phyloP scores from a whole-genome alignment of 345 rosid species.

The Melaleuca quinquenervia region DNA sequence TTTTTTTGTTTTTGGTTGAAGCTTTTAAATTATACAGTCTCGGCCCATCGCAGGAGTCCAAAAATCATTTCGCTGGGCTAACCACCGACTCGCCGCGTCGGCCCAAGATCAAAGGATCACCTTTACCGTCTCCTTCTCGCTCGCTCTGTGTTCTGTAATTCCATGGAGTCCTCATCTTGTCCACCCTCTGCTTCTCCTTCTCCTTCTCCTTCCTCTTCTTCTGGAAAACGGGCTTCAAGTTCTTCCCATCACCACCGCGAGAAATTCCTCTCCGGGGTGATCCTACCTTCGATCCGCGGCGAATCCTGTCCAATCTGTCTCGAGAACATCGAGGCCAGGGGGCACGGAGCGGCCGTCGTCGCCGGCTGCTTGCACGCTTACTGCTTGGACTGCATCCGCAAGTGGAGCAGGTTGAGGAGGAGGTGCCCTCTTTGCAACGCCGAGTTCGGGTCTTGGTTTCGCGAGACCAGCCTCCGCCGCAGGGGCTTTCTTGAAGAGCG shows the following conservation, averaged over 20 bases:
- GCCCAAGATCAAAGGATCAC: neutral
- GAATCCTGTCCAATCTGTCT: constrained; percentile 59
- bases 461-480: constrained; percentile 18
- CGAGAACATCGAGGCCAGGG: constrained; percentile 9
- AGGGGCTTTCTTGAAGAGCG: constrained; percentile 20
- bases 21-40: too few relatives aligned
- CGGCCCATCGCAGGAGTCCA: too few relatives aligned
- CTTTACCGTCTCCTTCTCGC: neutral
- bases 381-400: constrained; percentile 41
- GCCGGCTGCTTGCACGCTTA: constrained; percentile 46
- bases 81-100: neutral
- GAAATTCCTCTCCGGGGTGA: constrained; percentile 16
- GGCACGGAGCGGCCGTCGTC: constrained; percentile 38
- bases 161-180: neutral
- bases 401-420: constrained; percentile 60
- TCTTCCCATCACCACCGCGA: constrained; percentile 1
- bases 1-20: too few relatives aligned
- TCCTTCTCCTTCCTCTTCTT: neutral
- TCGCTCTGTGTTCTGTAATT: neutral
- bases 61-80: neutral
- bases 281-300: constrained; percentile 28
- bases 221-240: neutral
- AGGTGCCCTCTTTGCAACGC: constrained; percentile 67
- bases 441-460: constrained; percentile 49
- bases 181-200: neutral